Percentiles rank a stretch among this genome's conserved stretches.
These are phyloP conservation scores for Thermothelomyces thermophilus DNA, from an alignment of 2,329 filamentous ascomycete species.

Conservation along the genomic window DNA sequence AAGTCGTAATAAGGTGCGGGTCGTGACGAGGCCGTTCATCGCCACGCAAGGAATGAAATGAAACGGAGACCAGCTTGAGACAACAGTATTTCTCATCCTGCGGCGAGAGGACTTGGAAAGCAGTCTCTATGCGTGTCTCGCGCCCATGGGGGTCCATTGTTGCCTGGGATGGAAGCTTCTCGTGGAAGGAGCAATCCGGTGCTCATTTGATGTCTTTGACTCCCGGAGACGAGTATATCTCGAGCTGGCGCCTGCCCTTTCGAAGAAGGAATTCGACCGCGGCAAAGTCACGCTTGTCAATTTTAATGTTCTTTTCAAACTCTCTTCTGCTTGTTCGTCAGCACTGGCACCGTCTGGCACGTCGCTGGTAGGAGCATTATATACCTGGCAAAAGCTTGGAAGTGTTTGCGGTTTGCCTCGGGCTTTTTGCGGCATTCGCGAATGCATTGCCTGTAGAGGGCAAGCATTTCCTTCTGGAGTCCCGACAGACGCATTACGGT, in stretches of 20 bases:
- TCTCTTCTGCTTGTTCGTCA: slow-evolving; percentile 49
- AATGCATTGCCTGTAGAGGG: slow-evolving; percentile 80
- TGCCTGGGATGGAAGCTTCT: background rate
- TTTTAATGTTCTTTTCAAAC: slow-evolving; percentile 61
- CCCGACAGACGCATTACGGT: slow-evolving; percentile 59
- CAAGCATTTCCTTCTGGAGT: slow-evolving; percentile 81
- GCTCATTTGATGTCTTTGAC: slow-evolving; percentile 64
- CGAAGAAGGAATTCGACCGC: slow-evolving; percentile 80
- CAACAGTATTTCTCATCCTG: too few relatives aligned
- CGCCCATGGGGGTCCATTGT: background rate
- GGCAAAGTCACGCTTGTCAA: slow-evolving; percentile 79
- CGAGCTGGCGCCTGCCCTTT: slow-evolving; percentile 74
- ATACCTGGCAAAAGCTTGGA: slow-evolving; percentile 59
- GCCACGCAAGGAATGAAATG: too few relatives aligned
- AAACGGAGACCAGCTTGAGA: too few relatives aligned
- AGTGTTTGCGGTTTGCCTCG: slow-evolving; percentile 46
- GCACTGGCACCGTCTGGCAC: background rate
- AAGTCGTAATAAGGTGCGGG: too few relatives aligned
- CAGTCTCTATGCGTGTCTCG: too few relatives aligned
- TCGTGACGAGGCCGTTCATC: too few relatives aligned
- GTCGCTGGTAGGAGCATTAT: slow-evolving; percentile 15
- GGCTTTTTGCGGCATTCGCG: slow-evolving; percentile 78
- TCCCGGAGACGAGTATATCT: slow-evolving; percentile 70
- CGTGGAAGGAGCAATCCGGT: background rate
- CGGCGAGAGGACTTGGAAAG: too few relatives aligned